These are phyloP conservation scores for Sphagnurus paluster DNA, from an alignment of 1,284 basidiomycete genomes.

Conservation along the genomic window DNA sequence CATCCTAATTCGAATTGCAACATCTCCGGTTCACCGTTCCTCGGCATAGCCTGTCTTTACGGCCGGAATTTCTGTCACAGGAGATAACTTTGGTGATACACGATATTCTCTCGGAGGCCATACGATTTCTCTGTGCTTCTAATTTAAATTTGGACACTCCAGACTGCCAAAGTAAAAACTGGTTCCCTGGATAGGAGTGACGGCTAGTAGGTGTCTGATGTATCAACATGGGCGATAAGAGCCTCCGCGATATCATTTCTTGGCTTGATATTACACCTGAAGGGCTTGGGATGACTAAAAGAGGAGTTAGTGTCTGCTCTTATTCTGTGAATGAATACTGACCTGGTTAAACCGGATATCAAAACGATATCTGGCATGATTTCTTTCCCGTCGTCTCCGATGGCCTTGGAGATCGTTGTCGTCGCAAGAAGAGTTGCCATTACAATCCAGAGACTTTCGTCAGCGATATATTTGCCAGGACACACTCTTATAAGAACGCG, in stretches of 20 bases:
- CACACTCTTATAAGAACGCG: no score
- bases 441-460: constrained; percentile 2
- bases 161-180: no score
- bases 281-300: constrained; percentile 18
- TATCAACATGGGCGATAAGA: constrained; percentile 3
- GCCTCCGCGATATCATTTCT: constrained; percentile 4
- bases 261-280: constrained; percentile 13
- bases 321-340: not conserved
- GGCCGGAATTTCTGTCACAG: no score
- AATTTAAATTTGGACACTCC: no score
- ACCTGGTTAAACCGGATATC: constrained; percentile 9
- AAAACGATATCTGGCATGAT: not conserved
- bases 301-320: not conserved
- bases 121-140: no score
- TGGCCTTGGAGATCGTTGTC: not conserved
- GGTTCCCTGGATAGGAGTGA: no score
- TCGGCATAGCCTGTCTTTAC: no score
- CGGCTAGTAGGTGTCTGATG: constrained; percentile 4
- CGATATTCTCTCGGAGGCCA: no score
- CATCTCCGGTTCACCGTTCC: no score
- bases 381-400: not conserved
- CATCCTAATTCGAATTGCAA: no score
- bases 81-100: no score
- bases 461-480: not conserved
- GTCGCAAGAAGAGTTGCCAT: not conserved